Percentiles rank a stretch among this genome's conserved stretches.
These are phyloP conservation scores for Andrographis paniculata DNA, from an alignment of 305 asterid genomes.

Conservation along the genomic window DNA sequence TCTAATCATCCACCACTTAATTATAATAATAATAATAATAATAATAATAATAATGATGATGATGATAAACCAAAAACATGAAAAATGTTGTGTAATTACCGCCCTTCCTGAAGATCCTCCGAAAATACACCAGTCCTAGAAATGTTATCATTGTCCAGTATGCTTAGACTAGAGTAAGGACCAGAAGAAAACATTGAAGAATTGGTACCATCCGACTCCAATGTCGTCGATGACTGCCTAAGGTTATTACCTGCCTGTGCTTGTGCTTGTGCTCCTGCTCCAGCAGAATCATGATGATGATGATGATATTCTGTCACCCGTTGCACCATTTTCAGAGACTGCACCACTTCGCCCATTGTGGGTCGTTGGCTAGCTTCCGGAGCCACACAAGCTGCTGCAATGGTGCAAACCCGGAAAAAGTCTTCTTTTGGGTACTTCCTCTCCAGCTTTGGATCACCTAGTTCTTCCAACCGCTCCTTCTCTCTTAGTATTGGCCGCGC, in stretches of 20 bases:
- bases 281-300: too few relatives aligned
- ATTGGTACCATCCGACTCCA: conserved; percentile 84
- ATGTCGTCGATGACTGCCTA: conserved; percentile 84
- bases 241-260: conserved; percentile 54
- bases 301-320: conserved; percentile 65
- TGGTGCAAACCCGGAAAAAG: conserved; percentile 77
- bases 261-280: conserved; percentile 20
- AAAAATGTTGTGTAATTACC: conserved; percentile 26
- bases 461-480: conserved; percentile 83
- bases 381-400: conserved; percentile 99
- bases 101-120: conserved; percentile 95
- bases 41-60: too few relatives aligned
- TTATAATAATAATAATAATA: too few relatives aligned
- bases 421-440: conserved; percentile 87
- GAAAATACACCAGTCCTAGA: conserved; percentile 68
- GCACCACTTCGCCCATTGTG: conserved; percentile 97
- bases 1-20: too few relatives aligned
- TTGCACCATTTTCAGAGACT: conserved; percentile 96
- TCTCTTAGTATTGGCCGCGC: conserved; percentile 87
- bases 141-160: conserved; percentile 51
- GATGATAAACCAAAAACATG: too few relatives aligned
- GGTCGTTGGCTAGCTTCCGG: conserved; percentile 87
- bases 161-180: conserved; percentile 76
- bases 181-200: conserved; percentile 96
- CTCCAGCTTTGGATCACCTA: conserved; percentile 69